phyloP scores from a whole-genome alignment of 2,329 filamentous ascomycete species.

The Orbilia brochopaga region DNA sequence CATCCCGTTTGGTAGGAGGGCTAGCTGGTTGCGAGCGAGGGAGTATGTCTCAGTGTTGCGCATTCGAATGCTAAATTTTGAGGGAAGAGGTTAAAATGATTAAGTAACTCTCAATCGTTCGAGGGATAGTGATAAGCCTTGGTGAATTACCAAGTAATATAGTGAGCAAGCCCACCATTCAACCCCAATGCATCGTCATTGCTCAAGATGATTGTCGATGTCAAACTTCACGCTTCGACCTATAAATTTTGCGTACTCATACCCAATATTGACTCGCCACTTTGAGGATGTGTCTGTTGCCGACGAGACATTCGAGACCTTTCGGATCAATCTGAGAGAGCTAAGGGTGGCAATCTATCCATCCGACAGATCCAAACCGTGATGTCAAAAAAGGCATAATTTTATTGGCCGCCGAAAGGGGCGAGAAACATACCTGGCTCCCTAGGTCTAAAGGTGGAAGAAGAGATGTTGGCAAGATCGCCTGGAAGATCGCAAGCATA shows the following conservation, averaged over 20 bases:
- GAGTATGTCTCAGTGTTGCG: too few species aligned
- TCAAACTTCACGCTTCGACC: constrained; percentile 78
- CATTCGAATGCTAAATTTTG: too few species aligned
- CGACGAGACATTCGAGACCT: constrained; percentile 65
- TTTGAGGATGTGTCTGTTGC: constrained; percentile 68
- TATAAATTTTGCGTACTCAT: constrained; percentile 74
- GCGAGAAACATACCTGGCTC: constrained; percentile 56
- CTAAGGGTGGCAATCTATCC: constrained; percentile 71
- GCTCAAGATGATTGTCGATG: constrained; percentile 76
- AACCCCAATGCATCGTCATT: constrained; percentile 58
- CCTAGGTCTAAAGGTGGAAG: constrained; percentile 61
- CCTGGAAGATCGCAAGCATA: constrained; percentile 76
- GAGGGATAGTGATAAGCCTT: too few species aligned
- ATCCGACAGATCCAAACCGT: not conserved
- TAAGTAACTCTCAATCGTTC: too few species aligned
- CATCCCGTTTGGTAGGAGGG: too few species aligned
- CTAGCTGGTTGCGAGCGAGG: too few species aligned
- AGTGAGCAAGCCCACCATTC: not conserved
- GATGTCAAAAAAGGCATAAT: constrained; percentile 2
- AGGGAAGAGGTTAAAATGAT: too few species aligned
- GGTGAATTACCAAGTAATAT: too few species aligned
- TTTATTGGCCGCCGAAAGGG: constrained; percentile 66
- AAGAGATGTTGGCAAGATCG: constrained; percentile 64
- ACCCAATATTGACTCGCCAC: constrained; percentile 79
- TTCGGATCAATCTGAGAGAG: constrained; percentile 71